A percentile compares a stretch with the other conserved stretches of the same genome.
These are phyloP conservation scores for Fomitiporia mediterranea DNA, from an alignment of 1,284 basidiomycete genomes.

Conservation along the genomic window DNA sequence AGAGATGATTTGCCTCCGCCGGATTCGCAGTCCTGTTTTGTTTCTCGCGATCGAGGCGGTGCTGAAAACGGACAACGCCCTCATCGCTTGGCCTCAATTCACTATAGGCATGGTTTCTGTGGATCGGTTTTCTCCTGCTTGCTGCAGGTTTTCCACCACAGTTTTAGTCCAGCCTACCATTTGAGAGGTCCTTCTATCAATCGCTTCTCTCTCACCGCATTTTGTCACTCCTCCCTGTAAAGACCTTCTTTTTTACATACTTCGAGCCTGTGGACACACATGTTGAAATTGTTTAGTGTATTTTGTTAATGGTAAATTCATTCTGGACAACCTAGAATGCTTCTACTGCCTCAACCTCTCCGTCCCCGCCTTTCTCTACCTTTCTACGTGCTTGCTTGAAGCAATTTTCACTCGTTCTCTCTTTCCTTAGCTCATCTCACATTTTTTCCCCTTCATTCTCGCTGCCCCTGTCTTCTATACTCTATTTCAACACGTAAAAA, in stretches of 20 bases:
- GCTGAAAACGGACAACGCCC: slow-evolving; percentile 5
- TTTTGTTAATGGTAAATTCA: too few species aligned
- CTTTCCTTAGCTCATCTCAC: background rate
- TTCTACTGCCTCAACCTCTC: background rate
- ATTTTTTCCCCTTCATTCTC: background rate
- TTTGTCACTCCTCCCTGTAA: too few species aligned
- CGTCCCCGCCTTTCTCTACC: background rate
- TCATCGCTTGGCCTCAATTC: background rate
- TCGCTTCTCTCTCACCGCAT: too few species aligned
- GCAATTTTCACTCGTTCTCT: background rate
- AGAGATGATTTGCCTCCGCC: background rate
- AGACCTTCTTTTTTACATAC: too few species aligned
- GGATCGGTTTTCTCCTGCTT: too few species aligned
- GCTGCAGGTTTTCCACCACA: too few species aligned
- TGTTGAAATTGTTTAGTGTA: too few species aligned
- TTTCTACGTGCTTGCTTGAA: background rate
- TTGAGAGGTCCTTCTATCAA: too few species aligned
- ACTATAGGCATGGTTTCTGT: too few species aligned
- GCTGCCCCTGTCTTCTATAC: too few species aligned
- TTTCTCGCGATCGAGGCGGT: background rate
- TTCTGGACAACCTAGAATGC: background rate
- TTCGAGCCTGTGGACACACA: too few species aligned
- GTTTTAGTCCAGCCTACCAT: too few species aligned
- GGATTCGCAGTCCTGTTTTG: background rate
- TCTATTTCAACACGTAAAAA: background rate